phyloP scores from a whole-genome alignment of 1,139 yeast genomes.

The Zygosaccharomyces pseudobailii region DNA sequence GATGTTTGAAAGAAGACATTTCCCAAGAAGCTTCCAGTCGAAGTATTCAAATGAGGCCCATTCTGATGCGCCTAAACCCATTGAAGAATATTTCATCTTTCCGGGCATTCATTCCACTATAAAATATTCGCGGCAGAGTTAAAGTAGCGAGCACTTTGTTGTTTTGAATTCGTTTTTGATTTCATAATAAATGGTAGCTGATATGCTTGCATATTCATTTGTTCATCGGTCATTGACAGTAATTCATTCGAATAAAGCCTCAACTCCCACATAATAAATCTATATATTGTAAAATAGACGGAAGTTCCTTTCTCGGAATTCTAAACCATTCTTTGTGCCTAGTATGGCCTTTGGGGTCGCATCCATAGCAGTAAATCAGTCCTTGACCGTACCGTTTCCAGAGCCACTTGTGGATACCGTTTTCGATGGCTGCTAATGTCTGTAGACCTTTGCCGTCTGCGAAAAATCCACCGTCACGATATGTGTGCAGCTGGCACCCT shows the following conservation, averaged over 20 bases:
- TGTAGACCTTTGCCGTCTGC: slow-evolving; percentile 16
- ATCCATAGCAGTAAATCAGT: slow-evolving; percentile 27
- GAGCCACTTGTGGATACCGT: slow-evolving; percentile 22
- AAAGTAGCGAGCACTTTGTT: no score
- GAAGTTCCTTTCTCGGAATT: slow-evolving; percentile 26
- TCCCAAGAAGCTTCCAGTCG: no score
- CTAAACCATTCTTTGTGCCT: slow-evolving; percentile 32
- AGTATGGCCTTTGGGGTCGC: slow-evolving; percentile 22
- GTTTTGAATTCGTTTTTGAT: no score
- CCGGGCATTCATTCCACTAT: no score
- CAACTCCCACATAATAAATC: slow-evolving; percentile 21
- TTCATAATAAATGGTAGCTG: no score
- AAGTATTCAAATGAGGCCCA: no score
- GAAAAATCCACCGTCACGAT: slow-evolving; percentile 26
- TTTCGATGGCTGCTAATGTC: slow-evolving; percentile 21
- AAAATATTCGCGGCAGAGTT: no score
- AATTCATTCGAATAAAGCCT: background rate
- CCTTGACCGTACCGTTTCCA: slow-evolving; percentile 32
- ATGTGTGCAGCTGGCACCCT: slow-evolving; percentile 10
- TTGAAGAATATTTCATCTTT: no score
- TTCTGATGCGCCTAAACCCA: no score
- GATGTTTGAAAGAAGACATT: no score
- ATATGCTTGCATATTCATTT: no score
- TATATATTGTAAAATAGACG: slow-evolving; percentile 18
- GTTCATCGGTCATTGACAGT: no score